Conservation (phyloP, 2,329 filamentous ascomycete species). For the Lasiodiplodia theobromae region DNA sequence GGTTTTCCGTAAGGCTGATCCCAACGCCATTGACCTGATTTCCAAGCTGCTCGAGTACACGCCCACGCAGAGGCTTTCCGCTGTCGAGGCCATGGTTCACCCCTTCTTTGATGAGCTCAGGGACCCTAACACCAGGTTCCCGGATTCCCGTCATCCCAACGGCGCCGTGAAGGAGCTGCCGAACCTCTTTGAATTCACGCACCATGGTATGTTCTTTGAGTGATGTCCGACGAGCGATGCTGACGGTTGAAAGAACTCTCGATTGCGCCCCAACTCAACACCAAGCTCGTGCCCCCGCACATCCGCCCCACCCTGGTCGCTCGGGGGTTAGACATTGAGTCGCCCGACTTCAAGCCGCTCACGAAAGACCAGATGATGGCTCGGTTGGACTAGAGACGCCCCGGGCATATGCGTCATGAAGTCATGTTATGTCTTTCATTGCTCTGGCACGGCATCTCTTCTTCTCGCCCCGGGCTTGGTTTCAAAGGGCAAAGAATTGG, state of each 20-base stretch:
- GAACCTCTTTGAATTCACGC: conserved; percentile 88
- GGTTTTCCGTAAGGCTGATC: conserved; percentile 96
- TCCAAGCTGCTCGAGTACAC: conserved; percentile 95
- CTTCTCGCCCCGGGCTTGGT: conserved; percentile 37
- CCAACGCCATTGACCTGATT: conserved; percentile 92
- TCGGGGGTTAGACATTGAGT: conserved; percentile 86
- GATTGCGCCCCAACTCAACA: conserved; percentile 88
- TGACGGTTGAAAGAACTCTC: conserved; percentile 75
- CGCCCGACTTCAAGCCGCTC: conserved; percentile 81
- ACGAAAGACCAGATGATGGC: conserved; percentile 97
- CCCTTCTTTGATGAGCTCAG: conserved; percentile 98
- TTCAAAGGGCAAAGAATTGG: conserved; percentile 27
- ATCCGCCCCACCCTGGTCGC: conserved; percentile 75
- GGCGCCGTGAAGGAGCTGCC: conserved; percentile 83
- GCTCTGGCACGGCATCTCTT: conserved; percentile 45
- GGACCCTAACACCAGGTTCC: conserved; percentile 87
- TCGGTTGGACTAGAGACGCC: conserved; percentile 77
- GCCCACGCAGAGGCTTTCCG: conserved; percentile 90
- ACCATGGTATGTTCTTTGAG: conserved; percentile 74
- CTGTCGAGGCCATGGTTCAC: conserved; percentile 96
- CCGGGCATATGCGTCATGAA: conserved; percentile 47
- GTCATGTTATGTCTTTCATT: conserved; percentile 44
- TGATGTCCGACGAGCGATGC: conserved; percentile 21
- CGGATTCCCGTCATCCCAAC: conserved; percentile 90
- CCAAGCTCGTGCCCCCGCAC: conserved; percentile 85